These are phyloP conservation scores for Golubevia sp. DNA, from an alignment of 1,284 basidiomycete genomes.

Conservation along the genomic window DNA sequence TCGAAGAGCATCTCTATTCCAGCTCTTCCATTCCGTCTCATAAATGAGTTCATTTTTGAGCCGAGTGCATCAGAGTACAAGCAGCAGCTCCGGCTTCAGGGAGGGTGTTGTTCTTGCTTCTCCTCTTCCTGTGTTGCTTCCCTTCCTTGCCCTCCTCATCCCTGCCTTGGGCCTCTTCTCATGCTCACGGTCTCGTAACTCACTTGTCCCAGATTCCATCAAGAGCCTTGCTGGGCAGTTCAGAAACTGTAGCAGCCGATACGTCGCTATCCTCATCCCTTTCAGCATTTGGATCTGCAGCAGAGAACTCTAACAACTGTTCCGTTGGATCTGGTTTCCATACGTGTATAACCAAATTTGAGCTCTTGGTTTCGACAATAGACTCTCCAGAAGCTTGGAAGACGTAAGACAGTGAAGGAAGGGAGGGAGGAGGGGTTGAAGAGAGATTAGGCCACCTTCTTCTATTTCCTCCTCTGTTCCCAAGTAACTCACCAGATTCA, in stretches of 20 bases:
- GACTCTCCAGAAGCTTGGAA: conserved; percentile 2
- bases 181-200: no score
- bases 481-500: conserved; percentile 67
- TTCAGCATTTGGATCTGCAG: conserved; percentile 63
- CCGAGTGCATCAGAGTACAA: no score
- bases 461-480: not conserved
- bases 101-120: no score
- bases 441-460: not conserved
- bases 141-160: not conserved
- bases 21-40: no score
- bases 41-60: no score
- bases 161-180: no score
- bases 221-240: conserved; percentile 78
- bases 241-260: conserved; percentile 82
- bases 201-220: conserved; percentile 82
- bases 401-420: conserved; percentile 16
- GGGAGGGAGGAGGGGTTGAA: not conserved
- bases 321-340: conserved; percentile 78
- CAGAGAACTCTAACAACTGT: conserved; percentile 77
- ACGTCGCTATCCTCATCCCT: conserved; percentile 62
- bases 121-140: no score
- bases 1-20: no score
- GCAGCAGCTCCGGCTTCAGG: no score
- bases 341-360: conserved; percentile 70
- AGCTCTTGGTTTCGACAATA: conserved; percentile 5